These are phyloP conservation scores for Exophiala spinifera DNA, from an alignment of 2,329 filamentous ascomycete genomes.

Conservation along the genomic window DNA sequence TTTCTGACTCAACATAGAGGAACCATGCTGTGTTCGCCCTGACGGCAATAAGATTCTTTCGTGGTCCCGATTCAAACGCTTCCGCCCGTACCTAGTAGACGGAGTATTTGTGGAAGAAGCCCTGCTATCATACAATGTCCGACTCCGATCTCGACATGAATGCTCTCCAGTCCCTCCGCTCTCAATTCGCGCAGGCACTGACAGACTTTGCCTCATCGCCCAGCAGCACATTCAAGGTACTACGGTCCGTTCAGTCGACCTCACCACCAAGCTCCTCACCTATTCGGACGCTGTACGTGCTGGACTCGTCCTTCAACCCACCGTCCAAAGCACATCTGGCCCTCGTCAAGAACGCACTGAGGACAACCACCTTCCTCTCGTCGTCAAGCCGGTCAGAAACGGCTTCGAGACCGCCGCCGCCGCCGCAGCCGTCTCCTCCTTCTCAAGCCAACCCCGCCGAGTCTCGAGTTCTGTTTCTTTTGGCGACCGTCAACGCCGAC, in stretches of 20 bases:
- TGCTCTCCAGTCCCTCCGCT: constrained; percentile 13
- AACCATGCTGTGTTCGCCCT: too few species aligned
- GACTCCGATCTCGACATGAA: constrained; percentile 11
- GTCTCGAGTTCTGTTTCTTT: constrained; percentile 55
- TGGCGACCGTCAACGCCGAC: constrained; percentile 64
- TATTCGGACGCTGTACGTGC: constrained; percentile 51
- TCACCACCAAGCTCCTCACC: constrained; percentile 7
- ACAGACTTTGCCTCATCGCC: constrained; percentile 21
- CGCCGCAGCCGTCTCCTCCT: too few species aligned
- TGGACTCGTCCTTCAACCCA: constrained; percentile 66
- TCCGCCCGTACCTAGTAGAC: too few species aligned
- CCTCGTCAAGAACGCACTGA: constrained; percentile 54
- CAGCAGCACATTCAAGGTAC: constrained; percentile 15
- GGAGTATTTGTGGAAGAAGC: too few species aligned
- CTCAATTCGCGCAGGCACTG: constrained; percentile 17
- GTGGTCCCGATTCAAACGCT: too few species aligned
- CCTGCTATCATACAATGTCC: constrained; percentile 7
- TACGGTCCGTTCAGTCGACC: constrained; percentile 15
- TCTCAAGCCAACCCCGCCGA: constrained; percentile 30
- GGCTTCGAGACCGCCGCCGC: background rate
- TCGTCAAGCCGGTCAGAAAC: background rate
- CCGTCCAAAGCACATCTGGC: constrained; percentile 58
- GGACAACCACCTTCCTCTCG: constrained; percentile 24
- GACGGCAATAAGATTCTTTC: too few species aligned
- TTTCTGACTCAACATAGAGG: too few species aligned